These are phyloP conservation scores for Eucalyptus regnans DNA, from an alignment of 345 rosid genomes.

Conservation along the genomic window DNA sequence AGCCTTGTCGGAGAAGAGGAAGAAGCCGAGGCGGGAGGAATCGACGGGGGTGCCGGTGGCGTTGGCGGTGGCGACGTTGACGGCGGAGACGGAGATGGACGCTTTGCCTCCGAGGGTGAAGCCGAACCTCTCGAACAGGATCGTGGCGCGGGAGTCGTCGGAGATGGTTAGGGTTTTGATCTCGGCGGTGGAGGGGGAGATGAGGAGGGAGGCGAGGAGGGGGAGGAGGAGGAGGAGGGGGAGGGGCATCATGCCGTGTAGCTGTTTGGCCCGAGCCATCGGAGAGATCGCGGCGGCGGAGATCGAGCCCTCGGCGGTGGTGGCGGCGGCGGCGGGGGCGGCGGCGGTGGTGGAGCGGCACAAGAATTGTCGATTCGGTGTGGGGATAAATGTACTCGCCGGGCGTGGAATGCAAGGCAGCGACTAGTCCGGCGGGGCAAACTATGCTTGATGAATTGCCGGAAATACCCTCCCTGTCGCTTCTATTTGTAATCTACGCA, in stretches of 20 bases:
- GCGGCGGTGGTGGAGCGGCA: neutral
- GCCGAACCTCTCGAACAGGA: constrained; percentile 93
- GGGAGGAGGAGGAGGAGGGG: constrained; percentile 3
- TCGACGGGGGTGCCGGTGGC: constrained; percentile 27
- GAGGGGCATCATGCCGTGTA: neutral
- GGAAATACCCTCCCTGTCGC: neutral
- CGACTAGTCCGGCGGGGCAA: neutral
- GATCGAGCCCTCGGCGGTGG: neutral
- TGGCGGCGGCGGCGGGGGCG: neutral
- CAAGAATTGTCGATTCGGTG: neutral
- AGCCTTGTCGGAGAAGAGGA: constrained; percentile 85
- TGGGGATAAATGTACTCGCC: neutral
- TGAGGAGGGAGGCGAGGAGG: constrained; percentile 5
- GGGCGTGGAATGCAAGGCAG: neutral
- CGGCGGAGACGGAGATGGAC: constrained; percentile 45
- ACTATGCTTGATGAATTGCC: neutral
- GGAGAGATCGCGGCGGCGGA: constrained; percentile 34
- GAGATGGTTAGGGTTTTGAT: constrained; percentile 53
- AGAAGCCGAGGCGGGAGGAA: constrained; percentile 76
- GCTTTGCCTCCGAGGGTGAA: constrained; percentile 85
- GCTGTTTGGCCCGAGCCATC: neutral
- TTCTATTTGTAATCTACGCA: neutral
- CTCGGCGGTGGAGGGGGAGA: constrained; percentile 40
- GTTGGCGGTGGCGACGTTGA: constrained; percentile 29
- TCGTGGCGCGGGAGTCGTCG: constrained; percentile 77